Conservation (phyloP, 139 green algal species). For the Volvox reticuliferus region DNA sequence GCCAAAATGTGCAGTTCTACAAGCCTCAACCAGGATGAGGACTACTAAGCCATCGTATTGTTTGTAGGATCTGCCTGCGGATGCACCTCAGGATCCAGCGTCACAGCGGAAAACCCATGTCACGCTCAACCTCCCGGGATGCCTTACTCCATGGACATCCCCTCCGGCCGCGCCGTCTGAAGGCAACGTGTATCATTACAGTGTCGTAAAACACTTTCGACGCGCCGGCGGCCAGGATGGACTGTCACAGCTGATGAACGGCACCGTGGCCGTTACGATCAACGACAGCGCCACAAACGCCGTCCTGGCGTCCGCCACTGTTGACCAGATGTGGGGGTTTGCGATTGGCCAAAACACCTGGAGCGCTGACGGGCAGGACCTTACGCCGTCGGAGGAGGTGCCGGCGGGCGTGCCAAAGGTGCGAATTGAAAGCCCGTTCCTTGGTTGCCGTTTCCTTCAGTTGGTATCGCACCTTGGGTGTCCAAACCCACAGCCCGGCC, state of each 20-base stretch:
- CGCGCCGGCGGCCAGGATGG: not conserved
- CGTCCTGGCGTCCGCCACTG: not conserved
- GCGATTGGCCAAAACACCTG: conserved; percentile 32
- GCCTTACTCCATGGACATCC: not conserved
- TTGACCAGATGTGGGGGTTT: conserved; percentile 40
- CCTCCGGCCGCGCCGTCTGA: not conserved
- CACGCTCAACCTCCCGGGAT: conserved; percentile 35
- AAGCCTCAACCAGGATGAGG: not conserved
- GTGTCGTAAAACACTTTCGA: conserved; percentile 15
- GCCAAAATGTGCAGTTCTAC: not conserved
- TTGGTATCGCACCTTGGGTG: too few relatives aligned
- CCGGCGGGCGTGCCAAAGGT: conserved; percentile 44
- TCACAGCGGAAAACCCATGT: conserved; percentile 10
- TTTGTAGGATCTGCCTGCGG: conserved; percentile 6
- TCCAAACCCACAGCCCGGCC: too few relatives aligned
- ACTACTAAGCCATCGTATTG: not conserved
- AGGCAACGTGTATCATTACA: conserved; percentile 9
- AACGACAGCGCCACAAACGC: conserved; percentile 23
- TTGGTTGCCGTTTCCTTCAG: too few relatives aligned
- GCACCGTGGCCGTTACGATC: conserved; percentile 12
- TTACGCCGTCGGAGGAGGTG: conserved; percentile 10
- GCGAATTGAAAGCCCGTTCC: not conserved
- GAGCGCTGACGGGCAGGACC: conserved; percentile 31
- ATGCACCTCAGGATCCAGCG: conserved; percentile 11
- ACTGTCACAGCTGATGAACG: conserved; percentile 22